phyloP scores from a whole-genome alignment of 2,329 filamentous ascomycete species.

The Grosmannia serpens region DNA sequence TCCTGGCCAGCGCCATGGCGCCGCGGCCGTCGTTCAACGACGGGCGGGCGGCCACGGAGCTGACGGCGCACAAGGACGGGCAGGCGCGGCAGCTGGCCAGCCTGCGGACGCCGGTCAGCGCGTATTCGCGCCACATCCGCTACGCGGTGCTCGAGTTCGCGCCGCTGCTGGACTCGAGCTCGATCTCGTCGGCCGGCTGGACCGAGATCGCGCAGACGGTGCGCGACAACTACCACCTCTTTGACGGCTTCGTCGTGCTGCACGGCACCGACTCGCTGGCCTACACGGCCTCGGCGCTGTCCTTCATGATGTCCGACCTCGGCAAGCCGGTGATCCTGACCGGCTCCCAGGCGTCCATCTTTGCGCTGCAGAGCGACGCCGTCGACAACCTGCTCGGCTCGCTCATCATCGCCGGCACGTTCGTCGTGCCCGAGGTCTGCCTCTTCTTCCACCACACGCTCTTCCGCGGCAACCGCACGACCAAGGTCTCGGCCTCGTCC shows the following conservation, averaged over 20 bases:
- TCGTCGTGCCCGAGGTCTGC: conserved; percentile 86
- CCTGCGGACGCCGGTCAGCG: conserved; percentile 67
- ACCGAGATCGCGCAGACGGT: conserved; percentile 72
- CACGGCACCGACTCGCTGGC: conserved; percentile 85
- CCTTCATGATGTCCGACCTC: conserved; percentile 85
- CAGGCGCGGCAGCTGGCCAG: conserved; percentile 45
- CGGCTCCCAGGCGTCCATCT: conserved; percentile 73
- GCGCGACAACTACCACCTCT: conserved; percentile 73
- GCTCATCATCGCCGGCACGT: conserved; percentile 81
- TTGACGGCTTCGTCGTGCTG: conserved; percentile 82
- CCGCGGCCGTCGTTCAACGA: conserved; percentile 82
- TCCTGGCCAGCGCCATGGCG: conserved; percentile 71
- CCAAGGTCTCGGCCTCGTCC: conserved; percentile 75
- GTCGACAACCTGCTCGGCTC: conserved; percentile 83
- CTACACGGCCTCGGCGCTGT: conserved; percentile 81
- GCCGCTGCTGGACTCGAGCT: conserved; percentile 77
- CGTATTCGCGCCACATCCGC: conserved; percentile 69
- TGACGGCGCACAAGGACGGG: conserved; percentile 41
- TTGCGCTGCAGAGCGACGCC: conserved; percentile 81
- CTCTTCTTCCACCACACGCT: conserved; percentile 89
- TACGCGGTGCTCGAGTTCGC: conserved; percentile 80
- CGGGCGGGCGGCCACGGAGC: conserved; percentile 37
- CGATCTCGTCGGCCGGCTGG: conserved; percentile 80
- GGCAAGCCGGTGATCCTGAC: conserved; percentile 88
- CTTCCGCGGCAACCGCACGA: conserved; percentile 78